Percentiles rank a stretch among this genome's conserved stretches.
These are phyloP conservation scores for Debaryomyces tyrocola DNA, from an alignment of 805 yeast genomes.

Conservation along the genomic window DNA sequence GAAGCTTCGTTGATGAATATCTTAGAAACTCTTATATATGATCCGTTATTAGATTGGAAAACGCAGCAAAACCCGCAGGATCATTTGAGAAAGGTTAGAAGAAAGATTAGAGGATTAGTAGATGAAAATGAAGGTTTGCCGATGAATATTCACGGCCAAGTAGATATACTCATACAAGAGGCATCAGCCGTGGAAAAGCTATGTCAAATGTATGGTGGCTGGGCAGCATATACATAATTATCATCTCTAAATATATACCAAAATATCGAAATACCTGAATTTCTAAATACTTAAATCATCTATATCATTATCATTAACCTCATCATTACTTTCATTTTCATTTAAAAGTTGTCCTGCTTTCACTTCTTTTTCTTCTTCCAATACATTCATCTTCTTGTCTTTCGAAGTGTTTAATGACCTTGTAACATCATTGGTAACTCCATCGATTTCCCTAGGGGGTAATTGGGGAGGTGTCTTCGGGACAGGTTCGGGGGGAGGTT, in stretches of 20 bases:
- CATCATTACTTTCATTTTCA: not conserved
- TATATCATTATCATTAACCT: not conserved
- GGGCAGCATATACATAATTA: constrained; percentile 52
- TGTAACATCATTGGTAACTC: too few species aligned
- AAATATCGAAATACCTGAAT: not conserved
- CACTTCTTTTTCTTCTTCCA: too few species aligned
- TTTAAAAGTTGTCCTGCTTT: too few species aligned
- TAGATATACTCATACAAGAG: constrained; percentile 80
- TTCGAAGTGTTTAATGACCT: too few species aligned
- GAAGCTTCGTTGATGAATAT: constrained; percentile 87
- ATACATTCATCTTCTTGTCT: too few species aligned
- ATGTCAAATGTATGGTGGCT: constrained; percentile 89
- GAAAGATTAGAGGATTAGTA: constrained; percentile 83
- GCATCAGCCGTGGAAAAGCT: constrained; percentile 73
- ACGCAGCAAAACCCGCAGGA: constrained; percentile 53
- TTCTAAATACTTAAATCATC: not conserved
- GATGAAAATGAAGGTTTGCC: constrained; percentile 77
- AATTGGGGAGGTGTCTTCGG: constrained; percentile 4
- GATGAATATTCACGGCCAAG: constrained; percentile 89
- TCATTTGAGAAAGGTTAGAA: constrained; percentile 69
- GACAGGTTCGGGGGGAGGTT: constrained; percentile 15
- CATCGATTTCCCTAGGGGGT: not conserved
- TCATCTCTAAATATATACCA: not conserved
- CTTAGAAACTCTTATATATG: constrained; percentile 88
- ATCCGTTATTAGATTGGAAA: constrained; percentile 84